Evolutionary conservation across 768 basidiomycete species (phyloP).

Genomic region (Myochromella boudieri): DNA sequence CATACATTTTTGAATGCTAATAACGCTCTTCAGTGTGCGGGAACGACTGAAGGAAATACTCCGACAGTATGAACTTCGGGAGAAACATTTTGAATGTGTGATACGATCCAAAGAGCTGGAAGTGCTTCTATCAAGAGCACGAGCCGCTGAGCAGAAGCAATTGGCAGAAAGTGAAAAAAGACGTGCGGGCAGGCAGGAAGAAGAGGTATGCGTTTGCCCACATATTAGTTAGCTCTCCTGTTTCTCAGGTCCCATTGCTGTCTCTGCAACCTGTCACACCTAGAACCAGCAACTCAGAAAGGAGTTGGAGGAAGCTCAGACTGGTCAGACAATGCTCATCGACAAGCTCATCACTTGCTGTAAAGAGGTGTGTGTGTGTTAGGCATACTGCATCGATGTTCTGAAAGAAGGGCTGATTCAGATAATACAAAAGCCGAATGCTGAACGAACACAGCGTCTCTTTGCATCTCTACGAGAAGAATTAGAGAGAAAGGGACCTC

Average conservation of each 20-base stretch:
- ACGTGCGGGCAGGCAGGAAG: conserved; percentile 66
- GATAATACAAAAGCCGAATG: conserved; percentile 65
- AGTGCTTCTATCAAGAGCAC: conserved; percentile 81
- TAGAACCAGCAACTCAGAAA: conserved; percentile 71
- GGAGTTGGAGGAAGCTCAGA: conserved; percentile 79
- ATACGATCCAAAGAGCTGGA: conserved; percentile 92
- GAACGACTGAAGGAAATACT: conserved; percentile 87
- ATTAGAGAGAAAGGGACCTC: conserved; percentile 66
- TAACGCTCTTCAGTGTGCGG: conserved; percentile 57
- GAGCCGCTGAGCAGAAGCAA: conserved; percentile 86
- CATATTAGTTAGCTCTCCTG: conserved; percentile 11
- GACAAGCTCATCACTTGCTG: conserved; percentile 85
- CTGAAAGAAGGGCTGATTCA: conserved; percentile 21
- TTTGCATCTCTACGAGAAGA: conserved; percentile 84
- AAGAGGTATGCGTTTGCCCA: conserved; percentile 57
- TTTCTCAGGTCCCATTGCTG: conserved; percentile 10
- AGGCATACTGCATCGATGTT: conserved; percentile 2
- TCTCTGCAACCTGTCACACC: conserved; percentile 1
- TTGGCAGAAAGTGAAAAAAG: conserved; percentile 73
- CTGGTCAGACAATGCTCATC: conserved; percentile 74
- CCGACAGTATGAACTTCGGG: conserved; percentile 85
- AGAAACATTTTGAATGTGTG: conserved; percentile 90
- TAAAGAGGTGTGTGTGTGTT: conserved; percentile 66
- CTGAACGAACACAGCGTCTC: conserved; percentile 78
- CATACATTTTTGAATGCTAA: background rate